Percentiles rank a stretch among this genome's conserved stretches.
These are phyloP conservation scores for Mycena vitilis DNA, from an alignment of 768 basidiomycete species.

Conservation along the genomic window DNA sequence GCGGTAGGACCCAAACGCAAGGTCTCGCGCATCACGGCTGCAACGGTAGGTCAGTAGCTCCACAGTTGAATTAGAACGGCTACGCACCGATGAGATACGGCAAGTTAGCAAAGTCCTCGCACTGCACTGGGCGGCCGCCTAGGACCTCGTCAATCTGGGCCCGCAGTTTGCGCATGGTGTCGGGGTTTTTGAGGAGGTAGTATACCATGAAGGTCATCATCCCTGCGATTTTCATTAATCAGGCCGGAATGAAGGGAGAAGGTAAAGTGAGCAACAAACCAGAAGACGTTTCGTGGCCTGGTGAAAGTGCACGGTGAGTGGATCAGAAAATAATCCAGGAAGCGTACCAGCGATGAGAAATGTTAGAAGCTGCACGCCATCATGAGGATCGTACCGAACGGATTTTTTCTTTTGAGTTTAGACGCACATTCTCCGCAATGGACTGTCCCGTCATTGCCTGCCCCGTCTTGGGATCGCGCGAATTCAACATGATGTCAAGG, in stretches of 20 bases:
- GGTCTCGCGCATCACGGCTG: slow-evolving; percentile 54
- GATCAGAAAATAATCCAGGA: no score
- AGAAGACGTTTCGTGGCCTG: slow-evolving; percentile 44
- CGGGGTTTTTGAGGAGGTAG: slow-evolving; percentile 57
- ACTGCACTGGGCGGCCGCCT: slow-evolving; percentile 51
- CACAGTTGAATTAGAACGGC: no score
- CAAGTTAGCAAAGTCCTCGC: slow-evolving; percentile 55
- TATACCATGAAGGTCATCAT: slow-evolving; percentile 57
- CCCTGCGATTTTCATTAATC: slow-evolving; percentile 30
- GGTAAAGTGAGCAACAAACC: neutral
- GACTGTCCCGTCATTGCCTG: slow-evolving; percentile 52
- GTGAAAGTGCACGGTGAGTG: no score
- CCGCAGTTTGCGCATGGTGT: slow-evolving; percentile 56
- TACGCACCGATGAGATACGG: slow-evolving; percentile 53
- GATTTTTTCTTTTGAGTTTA: no score
- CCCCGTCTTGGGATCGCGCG: slow-evolving; percentile 59
- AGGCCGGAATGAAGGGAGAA: neutral
- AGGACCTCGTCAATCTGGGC: slow-evolving; percentile 60
- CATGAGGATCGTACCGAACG: no score
- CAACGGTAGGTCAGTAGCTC: no score
- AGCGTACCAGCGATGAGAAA: slow-evolving; percentile 60
- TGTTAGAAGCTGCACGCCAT: slow-evolving; percentile 51
- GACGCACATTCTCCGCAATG: slow-evolving; percentile 56
- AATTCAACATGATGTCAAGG: slow-evolving; percentile 57
- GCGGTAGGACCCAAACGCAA: slow-evolving; percentile 55